A percentile compares a stretch with the other conserved stretches of the same genome.
Conservation (phyloP, 768 basidiomycete genomes). For the Ephemerocybe angulata region DNA sequence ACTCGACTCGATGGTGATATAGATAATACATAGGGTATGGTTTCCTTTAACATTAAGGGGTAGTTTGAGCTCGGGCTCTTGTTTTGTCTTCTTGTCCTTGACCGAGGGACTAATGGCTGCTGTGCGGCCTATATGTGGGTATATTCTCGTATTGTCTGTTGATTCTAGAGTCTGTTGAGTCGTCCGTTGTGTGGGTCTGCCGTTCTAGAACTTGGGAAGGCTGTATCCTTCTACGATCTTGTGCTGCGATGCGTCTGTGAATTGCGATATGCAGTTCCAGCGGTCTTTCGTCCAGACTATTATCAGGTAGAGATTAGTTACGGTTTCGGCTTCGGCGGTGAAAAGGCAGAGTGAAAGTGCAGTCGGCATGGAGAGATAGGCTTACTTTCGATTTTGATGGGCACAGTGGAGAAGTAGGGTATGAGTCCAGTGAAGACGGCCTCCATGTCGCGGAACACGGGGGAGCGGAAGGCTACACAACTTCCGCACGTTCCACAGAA, state of each 20-base stretch:
- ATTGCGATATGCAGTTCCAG: constrained; percentile 3
- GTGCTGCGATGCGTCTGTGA: not conserved
- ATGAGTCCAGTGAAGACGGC: not conserved
- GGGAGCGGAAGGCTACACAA: constrained; percentile 3
- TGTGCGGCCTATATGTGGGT: too few species aligned
- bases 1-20: too few species aligned
- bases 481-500: constrained; percentile 6
- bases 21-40: too few species aligned
- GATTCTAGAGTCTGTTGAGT: too few species aligned
- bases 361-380: not conserved
- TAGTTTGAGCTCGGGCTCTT: too few species aligned
- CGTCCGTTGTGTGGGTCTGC: not conserved
- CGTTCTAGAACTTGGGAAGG: not conserved
- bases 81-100: too few species aligned
- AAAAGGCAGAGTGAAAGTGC: not conserved
- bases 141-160: too few species aligned
- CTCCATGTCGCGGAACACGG: constrained; percentile 4
- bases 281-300: constrained; percentile 4
- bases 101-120: not conserved
- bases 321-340: not conserved
- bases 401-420: constrained; percentile 1
- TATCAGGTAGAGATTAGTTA: not conserved
- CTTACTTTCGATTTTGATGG: constrained; percentile 4
- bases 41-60: too few species aligned
- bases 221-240: constrained; percentile 4